Evolutionary conservation across 1,139 yeast species (phyloP).

Genomic region (Zygoascus meyerae): DNA sequence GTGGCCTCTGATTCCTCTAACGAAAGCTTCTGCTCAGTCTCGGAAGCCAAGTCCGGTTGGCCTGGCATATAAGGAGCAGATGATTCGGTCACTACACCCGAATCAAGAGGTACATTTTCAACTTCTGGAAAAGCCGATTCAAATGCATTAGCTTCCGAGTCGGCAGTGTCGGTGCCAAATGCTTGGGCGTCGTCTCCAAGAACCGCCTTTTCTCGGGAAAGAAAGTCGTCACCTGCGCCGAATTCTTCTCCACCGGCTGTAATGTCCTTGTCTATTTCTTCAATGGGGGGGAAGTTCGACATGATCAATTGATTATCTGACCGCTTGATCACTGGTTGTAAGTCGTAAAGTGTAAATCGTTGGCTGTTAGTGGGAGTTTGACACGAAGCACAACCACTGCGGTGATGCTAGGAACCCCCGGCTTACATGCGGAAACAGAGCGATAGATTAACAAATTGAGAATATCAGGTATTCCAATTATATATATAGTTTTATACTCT

Average conservation of each 20-base stretch:
- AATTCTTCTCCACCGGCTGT: conserved; percentile 22
- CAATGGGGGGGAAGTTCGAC: conserved; percentile 82
- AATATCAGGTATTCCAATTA: not conserved
- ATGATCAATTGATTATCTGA: conserved; percentile 11
- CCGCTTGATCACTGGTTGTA: not conserved
- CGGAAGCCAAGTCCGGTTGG: conserved; percentile 20
- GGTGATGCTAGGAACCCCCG: too few relatives aligned
- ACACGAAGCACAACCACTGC: too few relatives aligned
- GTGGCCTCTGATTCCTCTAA: conserved; percentile 34
- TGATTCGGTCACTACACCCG: conserved; percentile 27
- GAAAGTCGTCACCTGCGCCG: conserved; percentile 52
- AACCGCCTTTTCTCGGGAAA: conserved; percentile 77
- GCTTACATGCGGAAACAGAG: too few relatives aligned
- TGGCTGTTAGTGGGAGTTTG: too few relatives aligned
- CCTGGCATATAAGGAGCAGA: conserved; percentile 29
- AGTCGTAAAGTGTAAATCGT: too few relatives aligned
- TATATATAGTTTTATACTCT: not conserved
- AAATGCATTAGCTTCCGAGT: conserved; percentile 25
- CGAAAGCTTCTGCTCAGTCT: conserved; percentile 25
- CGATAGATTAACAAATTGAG: too few relatives aligned
- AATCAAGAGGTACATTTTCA: conserved; percentile 30
- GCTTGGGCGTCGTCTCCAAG: conserved; percentile 67
- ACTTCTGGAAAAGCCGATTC: conserved; percentile 47
- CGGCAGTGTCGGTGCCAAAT: conserved; percentile 64
- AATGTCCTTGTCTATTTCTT: conserved; percentile 39